Evolutionary conservation across 1,284 basidiomycete genomes (phyloP), one percentile per base, ranked within the genome.

Genomic region (Pholiota adiposa): DNA sequence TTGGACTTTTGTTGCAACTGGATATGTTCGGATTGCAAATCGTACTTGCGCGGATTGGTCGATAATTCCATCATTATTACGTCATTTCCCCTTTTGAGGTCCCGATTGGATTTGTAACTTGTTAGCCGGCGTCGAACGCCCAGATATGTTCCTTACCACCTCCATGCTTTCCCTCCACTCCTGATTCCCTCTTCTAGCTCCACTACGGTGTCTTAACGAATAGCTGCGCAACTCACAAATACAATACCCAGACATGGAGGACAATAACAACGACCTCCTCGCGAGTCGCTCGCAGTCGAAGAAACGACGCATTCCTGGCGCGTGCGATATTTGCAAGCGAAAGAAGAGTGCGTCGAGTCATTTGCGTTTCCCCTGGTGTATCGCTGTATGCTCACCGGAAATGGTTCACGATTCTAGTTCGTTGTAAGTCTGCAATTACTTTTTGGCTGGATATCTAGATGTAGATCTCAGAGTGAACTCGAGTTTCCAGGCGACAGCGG

Each of bases 321-420:
- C 76, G 60, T 77, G 77, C 65, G 77, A 78, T 61, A 67, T 73
- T 33, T 77, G 76, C 64, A 77, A 77, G 68, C 70, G 69, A 60
- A 78, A 77, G 72, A 78, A 78, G 67, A 75, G 76, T 77, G 62
- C 52, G 71, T 71, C 49, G 44, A 46, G 25, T 46, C 44, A 46
- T 27, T 21, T 18, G 16, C 3, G 6, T 19, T 19, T 21, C 25
- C 23, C 3, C 44, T n/a, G 27, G 25, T 52, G 40, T 18, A 41
- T 48, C 33, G 21, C 36, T 34, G 6, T 7, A 14, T 33, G 33
- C 21, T 53, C 11, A 29, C 21, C 11, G 8, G 36, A 49, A 38
- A 18, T 56, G 23, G 4, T 43, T 19, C n/a, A 11, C 11, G 29
- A 5, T 11, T 46, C 27, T 62, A 76, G 75, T 77, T 69, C 71